Base-by-base conservation (phyloP, 2,329 filamentous ascomycete genomes). In the Parastagonospora avenae region DNA sequence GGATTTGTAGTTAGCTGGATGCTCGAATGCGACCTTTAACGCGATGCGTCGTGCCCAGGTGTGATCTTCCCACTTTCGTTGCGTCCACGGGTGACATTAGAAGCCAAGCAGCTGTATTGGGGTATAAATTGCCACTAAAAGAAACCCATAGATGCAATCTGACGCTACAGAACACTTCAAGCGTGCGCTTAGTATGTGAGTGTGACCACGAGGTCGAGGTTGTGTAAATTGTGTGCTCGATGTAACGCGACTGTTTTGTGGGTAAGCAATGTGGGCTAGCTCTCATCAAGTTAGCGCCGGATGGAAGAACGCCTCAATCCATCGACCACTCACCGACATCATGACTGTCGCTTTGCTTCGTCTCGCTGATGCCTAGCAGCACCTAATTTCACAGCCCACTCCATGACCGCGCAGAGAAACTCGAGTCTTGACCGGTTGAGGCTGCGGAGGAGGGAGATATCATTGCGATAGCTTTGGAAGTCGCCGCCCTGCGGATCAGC, bases 381-480 rank as follows among this genome's bases (percentile, higher is more conserved):
- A 1, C 39, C 31, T 42, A 11, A 29, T 33, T 54, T 49, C 51
- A 68, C 67, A 62, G 16, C 12, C 31, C 19, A n/a, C 30, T 8
- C 30, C 14, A 46, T 46, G 43, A 27, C 41, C 40, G 28, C 51
- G 45, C 15, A 32, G 11, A 31, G 8, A 15, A 35, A 54, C 6
- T 37, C 42, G 35, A 54, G 41, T 37, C n/a, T 53, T 46, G 50
- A 56, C 48, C 42, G 57, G 50, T 59, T 45, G 64, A 52, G 52
- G 49, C 44, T 59, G 15, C 57, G 56, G 62, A 52, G 60, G 62
- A 62, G 61, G 50, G 52, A 61, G 45, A 48, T 58, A 16, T 38
- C 59, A 16, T 49, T 52, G 27, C 57, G 44, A 52, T 62, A 67
- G 48, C 27, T 32, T 16, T 28, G 19, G 32, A 10, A 33, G 31